Evolutionary conservation across 208 protist species (phyloP).

Genomic region (Crithidia sp.): DNA sequence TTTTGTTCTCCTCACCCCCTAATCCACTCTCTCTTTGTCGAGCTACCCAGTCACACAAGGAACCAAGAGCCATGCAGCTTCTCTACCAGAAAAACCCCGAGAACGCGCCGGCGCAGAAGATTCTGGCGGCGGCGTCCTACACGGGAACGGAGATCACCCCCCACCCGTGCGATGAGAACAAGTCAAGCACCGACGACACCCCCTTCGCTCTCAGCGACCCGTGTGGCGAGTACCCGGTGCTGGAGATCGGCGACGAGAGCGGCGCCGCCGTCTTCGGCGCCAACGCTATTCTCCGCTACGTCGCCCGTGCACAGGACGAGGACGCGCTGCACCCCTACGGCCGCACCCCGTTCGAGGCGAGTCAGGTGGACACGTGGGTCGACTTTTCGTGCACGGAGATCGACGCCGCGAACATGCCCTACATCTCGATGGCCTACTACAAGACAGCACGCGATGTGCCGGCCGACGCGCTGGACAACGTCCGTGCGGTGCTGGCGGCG

Average conservation of each 20-base stretch:
- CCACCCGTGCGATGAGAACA: constrained; percentile 40
- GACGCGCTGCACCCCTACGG: constrained; percentile 67
- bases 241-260: constrained; percentile 57
- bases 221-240: constrained; percentile 72
- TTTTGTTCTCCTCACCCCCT: too few relatives aligned
- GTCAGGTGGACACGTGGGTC: constrained; percentile 87
- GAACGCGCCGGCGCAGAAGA: constrained; percentile 61
- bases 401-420: constrained; percentile 55
- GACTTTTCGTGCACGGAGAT: constrained; percentile 83
- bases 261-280: constrained; percentile 77
- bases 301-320: constrained; percentile 57
- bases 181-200: constrained; percentile 50
- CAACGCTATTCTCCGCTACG: constrained; percentile 82
- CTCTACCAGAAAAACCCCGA: constrained; percentile 52
- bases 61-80: constrained; percentile 29
- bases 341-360: constrained; percentile 71
- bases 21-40: too few relatives aligned
- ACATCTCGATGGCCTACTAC: constrained; percentile 50
- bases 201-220: constrained; percentile 72
- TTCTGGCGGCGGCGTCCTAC: constrained; percentile 61
- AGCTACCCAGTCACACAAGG: not conserved
- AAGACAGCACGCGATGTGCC: constrained; percentile 31
- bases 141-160: constrained; percentile 49
- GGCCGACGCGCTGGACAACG: constrained; percentile 32
- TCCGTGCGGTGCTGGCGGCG: constrained; percentile 51